phyloP scores from a whole-genome alignment of 73 alveolate genomes.

The Loxodes magnus region DNA sequence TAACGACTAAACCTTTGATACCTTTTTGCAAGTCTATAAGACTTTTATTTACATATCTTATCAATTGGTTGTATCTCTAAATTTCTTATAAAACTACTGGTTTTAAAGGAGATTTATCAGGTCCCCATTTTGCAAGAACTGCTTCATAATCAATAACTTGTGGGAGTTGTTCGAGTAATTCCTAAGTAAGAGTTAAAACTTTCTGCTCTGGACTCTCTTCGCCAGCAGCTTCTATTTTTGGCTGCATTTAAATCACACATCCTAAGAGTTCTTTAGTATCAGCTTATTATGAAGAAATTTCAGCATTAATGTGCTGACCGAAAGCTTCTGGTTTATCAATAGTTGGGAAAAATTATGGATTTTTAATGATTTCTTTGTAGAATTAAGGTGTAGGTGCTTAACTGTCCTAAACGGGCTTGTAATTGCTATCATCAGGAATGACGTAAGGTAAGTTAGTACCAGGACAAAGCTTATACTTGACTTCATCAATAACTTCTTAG shows the following conservation, averaged over 20 bases:
- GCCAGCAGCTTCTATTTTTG: constrained; percentile 77
- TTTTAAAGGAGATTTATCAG: constrained; percentile 90
- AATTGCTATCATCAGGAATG: constrained; percentile 41
- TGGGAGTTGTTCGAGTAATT: constrained; percentile 78
- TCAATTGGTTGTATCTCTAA: constrained; percentile 82
- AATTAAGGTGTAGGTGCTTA: constrained; percentile 6
- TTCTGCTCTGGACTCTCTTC: constrained; percentile 76
- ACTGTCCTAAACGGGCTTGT: constrained; percentile 28
- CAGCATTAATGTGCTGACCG: constrained; percentile 97
- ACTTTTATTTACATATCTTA: constrained; percentile 58
- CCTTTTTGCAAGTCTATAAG: constrained; percentile 90
- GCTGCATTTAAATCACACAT: constrained; percentile 72
- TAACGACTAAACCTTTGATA: constrained; percentile 91
- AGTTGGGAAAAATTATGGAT: constrained; percentile 26
- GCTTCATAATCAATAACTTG: constrained; percentile 81
- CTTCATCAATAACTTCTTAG: constrained; percentile 21
- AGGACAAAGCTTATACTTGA: constrained; percentile 41
- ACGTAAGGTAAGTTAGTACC: constrained; percentile 31
- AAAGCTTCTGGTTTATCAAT: constrained; percentile 79
- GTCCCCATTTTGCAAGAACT: constrained; percentile 74
- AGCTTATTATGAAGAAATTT: constrained; percentile 85
- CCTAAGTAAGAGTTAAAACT: constrained; percentile 64
- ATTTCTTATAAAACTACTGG: constrained; percentile 96
- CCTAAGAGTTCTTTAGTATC: constrained; percentile 90
- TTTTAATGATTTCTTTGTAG: constrained; percentile 1